phyloP scores from a whole-genome alignment of 2,329 filamentous ascomycete species.

The Neonectria ditissima region DNA sequence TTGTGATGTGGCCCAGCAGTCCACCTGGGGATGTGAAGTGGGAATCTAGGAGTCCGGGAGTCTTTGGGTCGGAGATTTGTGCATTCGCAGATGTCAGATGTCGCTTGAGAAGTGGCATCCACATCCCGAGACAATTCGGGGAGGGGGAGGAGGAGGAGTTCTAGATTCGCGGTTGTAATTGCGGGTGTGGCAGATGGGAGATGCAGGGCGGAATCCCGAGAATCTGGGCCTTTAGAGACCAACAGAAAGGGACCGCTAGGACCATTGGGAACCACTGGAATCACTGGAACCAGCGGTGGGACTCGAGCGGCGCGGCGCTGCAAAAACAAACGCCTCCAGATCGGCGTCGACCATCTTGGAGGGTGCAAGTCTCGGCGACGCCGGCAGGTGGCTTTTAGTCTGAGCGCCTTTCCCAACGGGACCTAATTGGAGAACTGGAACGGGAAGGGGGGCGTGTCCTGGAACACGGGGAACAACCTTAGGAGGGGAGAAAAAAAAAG shows the following conservation, averaged over 20 bases:
- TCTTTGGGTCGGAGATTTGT: neutral
- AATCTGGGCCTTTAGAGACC: slow-evolving; percentile 27
- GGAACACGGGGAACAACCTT: neutral
- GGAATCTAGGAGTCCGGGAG: neutral
- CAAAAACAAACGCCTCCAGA: slow-evolving; percentile 23
- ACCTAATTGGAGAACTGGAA: slow-evolving; percentile 8
- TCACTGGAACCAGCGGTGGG: neutral
- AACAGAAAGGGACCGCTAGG: neutral
- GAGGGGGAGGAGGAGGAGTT: neutral
- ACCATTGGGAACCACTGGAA: neutral
- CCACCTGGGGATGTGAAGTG: neutral
- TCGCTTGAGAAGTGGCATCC: slow-evolving; percentile 7
- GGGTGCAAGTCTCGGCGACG: slow-evolving; percentile 26
- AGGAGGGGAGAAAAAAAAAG: neutral
- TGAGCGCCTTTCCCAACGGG: neutral
- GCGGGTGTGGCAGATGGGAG: slow-evolving; percentile 6
- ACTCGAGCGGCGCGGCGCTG: slow-evolving; percentile 3
- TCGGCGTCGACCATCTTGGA: slow-evolving; percentile 16
- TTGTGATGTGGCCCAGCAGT: neutral
- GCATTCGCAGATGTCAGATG: neutral
- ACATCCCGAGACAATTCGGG: neutral
- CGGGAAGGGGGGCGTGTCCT: neutral
- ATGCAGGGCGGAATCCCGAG: slow-evolving; percentile 27
- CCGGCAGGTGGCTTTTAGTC: slow-evolving; percentile 19
- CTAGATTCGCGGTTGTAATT: slow-evolving; percentile 3